Evolutionary conservation across 2,329 filamentous ascomycete species (phyloP), one percentile per base, ranked within the genome.

Genomic region (Aspergillus costaricaensis): DNA sequence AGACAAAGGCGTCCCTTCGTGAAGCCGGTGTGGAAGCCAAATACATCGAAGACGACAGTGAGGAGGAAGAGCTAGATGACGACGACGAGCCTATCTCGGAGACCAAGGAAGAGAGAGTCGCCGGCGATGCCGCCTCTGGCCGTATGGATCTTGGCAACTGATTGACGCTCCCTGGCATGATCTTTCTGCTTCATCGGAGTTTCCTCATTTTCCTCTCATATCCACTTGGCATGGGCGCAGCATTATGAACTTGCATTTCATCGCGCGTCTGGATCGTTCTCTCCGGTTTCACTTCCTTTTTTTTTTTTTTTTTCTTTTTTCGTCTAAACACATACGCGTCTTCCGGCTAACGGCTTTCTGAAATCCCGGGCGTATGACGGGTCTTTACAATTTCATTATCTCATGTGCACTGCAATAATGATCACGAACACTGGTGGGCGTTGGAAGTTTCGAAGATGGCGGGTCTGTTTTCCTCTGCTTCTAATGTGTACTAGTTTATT

Each of bases 1-100:
- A 92, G 50, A 92, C 96, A 89, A 88, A 92, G 69, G 84, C 87
- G 57, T 84, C 93, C 44, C 81, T 99, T 65, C 83, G 89, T 67
- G 87, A 88, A 63, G 77, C 80, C 36, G 81, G 81, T 32, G 83
- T 97, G 14, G 91, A 96, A 62, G 89, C 88, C 60, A 90, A 90
- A 0, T 96, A 96, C 49, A 82, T 85, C 1, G 87, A 89, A 27
- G 89, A 91, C 5, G 85, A 86, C 2, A 86, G 88, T 1, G 83
- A 84, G 1, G 84, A 86, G 2, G 85, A 86, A 8, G 66, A 65
- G 7, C 67, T 72, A n/a, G 71, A 73, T 27, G 61, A 67, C 15
- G 81, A 81, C 50, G 79, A 82, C 39, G 77, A 66, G 6, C 60
- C 63, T 21, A 25, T 55, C 39, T 39, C 64, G 8, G 60, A 60